Evolutionary conservation across 2,329 filamentous ascomycete genomes (phyloP).

Genomic region (Pyrenophora tritici-repentis): DNA sequence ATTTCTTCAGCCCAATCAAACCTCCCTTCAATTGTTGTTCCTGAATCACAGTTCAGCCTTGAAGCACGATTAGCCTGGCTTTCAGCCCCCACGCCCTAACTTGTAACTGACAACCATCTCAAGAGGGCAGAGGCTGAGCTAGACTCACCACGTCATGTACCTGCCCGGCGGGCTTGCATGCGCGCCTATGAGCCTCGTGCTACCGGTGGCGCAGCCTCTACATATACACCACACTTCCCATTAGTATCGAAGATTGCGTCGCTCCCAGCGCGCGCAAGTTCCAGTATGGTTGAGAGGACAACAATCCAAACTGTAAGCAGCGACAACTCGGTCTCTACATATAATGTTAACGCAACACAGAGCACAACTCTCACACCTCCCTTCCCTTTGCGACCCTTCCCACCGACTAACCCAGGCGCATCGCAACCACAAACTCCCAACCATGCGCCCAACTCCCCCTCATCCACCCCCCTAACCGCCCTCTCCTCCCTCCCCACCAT

Average conservation of each 20-base stretch:
- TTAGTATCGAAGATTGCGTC: background rate
- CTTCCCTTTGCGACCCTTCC: conserved; percentile 31
- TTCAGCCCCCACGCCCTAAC: conserved; percentile 5
- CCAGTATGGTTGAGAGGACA: conserved; percentile 25
- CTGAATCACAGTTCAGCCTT: background rate
- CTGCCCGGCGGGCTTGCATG: background rate
- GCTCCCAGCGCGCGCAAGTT: background rate
- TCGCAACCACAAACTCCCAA: conserved; percentile 24
- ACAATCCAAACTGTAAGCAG: conserved; percentile 4
- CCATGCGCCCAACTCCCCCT: background rate
- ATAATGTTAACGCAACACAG: conserved; percentile 28
- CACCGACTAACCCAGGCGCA: conserved; percentile 18
- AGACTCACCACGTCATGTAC: background rate
- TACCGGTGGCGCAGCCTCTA: conserved; percentile 4
- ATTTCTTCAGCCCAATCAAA: conserved; percentile 4
- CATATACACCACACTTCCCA: conserved; percentile 2
- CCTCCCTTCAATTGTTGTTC: background rate
- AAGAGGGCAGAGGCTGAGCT: conserved; percentile 3
- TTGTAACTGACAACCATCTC: conserved; percentile 4
- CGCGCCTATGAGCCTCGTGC: conserved; percentile 8
- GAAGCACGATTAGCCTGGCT: conserved; percentile 3
- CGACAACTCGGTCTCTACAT: conserved; percentile 8
- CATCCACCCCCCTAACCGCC: conserved; percentile 19
- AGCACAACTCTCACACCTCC: conserved; percentile 23
- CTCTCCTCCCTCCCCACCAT: conserved; percentile 45